Evolutionary conservation across 2,329 filamentous ascomycete species (phyloP), one percentile per base, ranked within the genome.

Genomic region (Calycina herbarum): DNA sequence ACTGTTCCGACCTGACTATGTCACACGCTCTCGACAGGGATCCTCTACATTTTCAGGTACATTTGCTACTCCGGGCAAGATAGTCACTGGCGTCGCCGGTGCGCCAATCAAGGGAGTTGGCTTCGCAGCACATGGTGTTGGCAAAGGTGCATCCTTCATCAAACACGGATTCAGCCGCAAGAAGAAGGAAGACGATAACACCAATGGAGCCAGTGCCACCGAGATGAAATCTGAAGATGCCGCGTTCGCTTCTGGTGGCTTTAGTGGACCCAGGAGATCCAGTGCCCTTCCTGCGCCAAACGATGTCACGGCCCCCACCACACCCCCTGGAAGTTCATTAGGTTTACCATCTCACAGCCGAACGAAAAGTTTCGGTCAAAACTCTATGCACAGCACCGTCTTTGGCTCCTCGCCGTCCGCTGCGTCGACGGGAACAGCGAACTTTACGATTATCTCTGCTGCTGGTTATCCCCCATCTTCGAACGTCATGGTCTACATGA

Each of bases 41-140:
- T 95, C 93, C 0, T 93, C 93, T 0, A 97, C 94, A 0, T 97
- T 99, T 81, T 89, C 90, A 0, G 94, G 94, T 38, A 96, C 93
- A 0, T 97, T 98, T 76, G 90, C 89, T 5, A 84, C 89, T 1
- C 93, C 95, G 33, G 92, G 92, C 59, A 94, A 94, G 79, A 93
- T 99, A 66, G 91, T 98, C 66, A 90, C 88, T 13, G 87, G 88
- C 68, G 88, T 90, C 62, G 88, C 87, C 33, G 94, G 94, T 45
- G 95, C 90, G 20, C 96, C 95, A n/a, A 89, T 99, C 78, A 98
- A 98, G 80, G 94, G 93, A 54, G 89, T 91, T 42, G 92, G 92
- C 35, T 90, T 88, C 65, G 89, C 90, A 45, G 94, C 75, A 13
- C 69, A 72, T 60, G 73, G 75, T 63, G 93, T 98, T 40, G 89